A percentile compares a stretch with the other conserved stretches of the same genome.
Evolutionary conservation across 164 flowering plant species (phyloP).

Genomic region (Macadamia tetraphylla): DNA sequence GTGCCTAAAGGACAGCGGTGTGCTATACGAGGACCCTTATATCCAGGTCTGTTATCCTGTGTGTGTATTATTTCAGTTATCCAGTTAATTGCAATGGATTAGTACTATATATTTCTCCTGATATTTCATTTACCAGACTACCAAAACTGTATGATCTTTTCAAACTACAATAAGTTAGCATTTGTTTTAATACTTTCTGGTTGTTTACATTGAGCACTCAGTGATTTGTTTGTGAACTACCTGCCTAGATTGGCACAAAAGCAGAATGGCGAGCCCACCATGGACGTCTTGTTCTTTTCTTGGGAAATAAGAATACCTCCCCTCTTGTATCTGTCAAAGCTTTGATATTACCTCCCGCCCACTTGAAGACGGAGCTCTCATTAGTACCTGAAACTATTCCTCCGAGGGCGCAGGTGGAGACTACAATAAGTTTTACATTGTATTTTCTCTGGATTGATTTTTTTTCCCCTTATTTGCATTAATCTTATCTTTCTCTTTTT

Average conservation of each 20-base stretch:
- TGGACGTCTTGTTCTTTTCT: conserved; percentile 90
- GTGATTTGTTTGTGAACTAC: conserved; percentile 2
- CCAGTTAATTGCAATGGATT: not conserved
- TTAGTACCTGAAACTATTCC: conserved; percentile 94
- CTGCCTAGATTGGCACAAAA: conserved; percentile 78
- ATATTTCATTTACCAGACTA: not conserved
- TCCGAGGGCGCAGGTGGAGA: conserved; percentile 92
- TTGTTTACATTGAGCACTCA: not conserved
- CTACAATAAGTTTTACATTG: conserved; percentile 1
- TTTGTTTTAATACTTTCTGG: not conserved
- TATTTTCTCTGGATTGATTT: not conserved
- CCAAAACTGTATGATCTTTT: not conserved
- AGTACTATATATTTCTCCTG: not conserved
- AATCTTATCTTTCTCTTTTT: not conserved
- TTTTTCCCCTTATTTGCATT: too few species aligned
- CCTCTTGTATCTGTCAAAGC: conserved; percentile 86
- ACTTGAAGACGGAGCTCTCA: conserved; percentile 84
- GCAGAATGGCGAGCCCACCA: conserved; percentile 95
- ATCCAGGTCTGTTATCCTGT: conserved; percentile 57
- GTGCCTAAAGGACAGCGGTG: conserved; percentile 94
- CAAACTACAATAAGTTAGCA: not conserved
- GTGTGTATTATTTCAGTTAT: not conserved
- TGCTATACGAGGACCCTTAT: conserved; percentile 86
- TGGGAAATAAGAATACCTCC: conserved; percentile 94
- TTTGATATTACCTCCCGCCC: conserved; percentile 75